Percentiles rank a stretch among this genome's conserved stretches.
These are phyloP conservation scores for Fusarium miscanthi DNA, from an alignment of 2,329 filamentous ascomycete genomes.

Conservation along the genomic window DNA sequence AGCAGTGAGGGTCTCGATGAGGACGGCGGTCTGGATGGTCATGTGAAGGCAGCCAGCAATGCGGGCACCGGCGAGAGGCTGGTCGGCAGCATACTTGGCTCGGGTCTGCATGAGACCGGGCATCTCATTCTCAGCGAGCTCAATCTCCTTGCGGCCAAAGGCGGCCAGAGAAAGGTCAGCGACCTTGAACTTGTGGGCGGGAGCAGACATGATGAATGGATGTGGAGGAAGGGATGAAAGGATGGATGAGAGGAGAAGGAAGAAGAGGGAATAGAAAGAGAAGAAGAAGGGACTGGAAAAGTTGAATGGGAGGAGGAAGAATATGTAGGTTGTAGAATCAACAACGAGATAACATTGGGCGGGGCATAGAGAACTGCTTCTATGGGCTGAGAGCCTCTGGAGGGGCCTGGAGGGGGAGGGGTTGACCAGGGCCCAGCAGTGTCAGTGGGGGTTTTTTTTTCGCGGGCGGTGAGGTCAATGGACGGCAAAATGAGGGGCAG, in stretches of 20 bases:
- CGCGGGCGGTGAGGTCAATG: slow-evolving; percentile 41
- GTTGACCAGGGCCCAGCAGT: slow-evolving; percentile 8
- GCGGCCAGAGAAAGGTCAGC: slow-evolving; percentile 97
- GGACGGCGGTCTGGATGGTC: slow-evolving; percentile 99
- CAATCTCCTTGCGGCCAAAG: slow-evolving; percentile 99
- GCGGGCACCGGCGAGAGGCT: slow-evolving; percentile 92
- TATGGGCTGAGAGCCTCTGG: slow-evolving; percentile 24
- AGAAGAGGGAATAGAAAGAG: slow-evolving; percentile 26
- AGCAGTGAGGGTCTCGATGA: slow-evolving; percentile 95
- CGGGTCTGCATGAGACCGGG: slow-evolving; percentile 97
- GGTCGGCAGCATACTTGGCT: slow-evolving; percentile 88
- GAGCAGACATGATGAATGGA: slow-evolving; percentile 70
- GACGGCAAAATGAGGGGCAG: slow-evolving; percentile 46
- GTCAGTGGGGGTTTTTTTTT: slow-evolving; percentile 29
- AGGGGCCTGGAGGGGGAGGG: slow-evolving; percentile 36
- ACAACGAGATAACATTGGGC: slow-evolving; percentile 39
- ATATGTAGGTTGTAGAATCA: slow-evolving; percentile 28
- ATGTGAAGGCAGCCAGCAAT: slow-evolving; percentile 99
- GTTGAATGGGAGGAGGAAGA: slow-evolving; percentile 17
- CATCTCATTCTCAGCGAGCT: slow-evolving; percentile 97
- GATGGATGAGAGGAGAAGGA: slow-evolving; percentile 36
- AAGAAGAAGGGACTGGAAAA: slow-evolving; percentile 39
- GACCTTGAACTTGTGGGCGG: slow-evolving; percentile 96
- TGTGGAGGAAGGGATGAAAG: slow-evolving; percentile 38
- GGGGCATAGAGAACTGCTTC: slow-evolving; percentile 32